Percentiles rank a stretch among this genome's conserved stretches.
These are phyloP conservation scores for Prunella vulgaris DNA, from an alignment of 257 asterid species.

Conservation along the genomic window DNA sequence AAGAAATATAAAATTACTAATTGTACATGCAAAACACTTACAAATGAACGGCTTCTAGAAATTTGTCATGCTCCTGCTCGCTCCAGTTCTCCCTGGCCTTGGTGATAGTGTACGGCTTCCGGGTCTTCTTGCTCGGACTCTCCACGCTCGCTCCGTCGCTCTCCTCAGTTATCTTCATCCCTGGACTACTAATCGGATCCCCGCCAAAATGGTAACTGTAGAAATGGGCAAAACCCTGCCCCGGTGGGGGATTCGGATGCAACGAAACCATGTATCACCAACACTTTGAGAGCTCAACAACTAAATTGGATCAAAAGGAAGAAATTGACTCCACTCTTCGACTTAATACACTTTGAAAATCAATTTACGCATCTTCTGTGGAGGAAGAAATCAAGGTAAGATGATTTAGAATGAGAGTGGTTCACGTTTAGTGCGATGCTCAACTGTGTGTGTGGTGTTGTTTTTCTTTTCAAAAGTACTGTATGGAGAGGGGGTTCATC, in stretches of 20 bases:
- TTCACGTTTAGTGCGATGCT: neutral
- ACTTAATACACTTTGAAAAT: neutral
- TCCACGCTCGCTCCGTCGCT: constrained; percentile 34
- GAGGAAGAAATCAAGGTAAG: neutral
- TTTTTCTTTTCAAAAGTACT: neutral
- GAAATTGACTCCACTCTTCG: neutral
- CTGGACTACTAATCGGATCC: constrained; percentile 23
- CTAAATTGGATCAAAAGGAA: neutral
- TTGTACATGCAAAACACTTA: constrained; percentile 10
- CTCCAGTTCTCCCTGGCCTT: constrained; percentile 89
- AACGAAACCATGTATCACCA: constrained; percentile 49
- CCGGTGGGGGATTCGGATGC: constrained; percentile 47
- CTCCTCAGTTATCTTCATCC: constrained; percentile 6
- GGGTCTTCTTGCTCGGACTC: constrained; percentile 51
- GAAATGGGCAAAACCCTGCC: constrained; percentile 34
- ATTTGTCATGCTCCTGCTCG: constrained; percentile 78
- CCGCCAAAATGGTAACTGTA: constrained; percentile 24
- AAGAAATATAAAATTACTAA: neutral
- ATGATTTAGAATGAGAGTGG: neutral
- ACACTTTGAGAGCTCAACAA: neutral
- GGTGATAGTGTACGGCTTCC: constrained; percentile 81
- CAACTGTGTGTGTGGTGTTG: neutral
- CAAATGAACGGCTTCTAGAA: constrained; percentile 50
- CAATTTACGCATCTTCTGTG: neutral
- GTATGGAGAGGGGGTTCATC: constrained; percentile 10